Conservation (phyloP, 106 monocot species). For the Dendrobium catenatum region DNA sequence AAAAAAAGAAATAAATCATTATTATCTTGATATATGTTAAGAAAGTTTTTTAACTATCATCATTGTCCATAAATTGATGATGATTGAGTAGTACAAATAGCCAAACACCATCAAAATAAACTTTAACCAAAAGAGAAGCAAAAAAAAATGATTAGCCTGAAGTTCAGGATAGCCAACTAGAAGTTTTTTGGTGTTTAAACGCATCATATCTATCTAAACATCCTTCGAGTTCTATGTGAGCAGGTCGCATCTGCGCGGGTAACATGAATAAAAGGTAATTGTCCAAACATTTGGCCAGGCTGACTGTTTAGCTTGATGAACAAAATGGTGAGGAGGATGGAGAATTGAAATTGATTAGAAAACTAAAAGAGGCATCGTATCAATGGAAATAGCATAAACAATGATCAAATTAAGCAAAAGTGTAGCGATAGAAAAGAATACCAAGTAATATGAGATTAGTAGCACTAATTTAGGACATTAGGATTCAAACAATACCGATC, state of each 20-base stretch:
- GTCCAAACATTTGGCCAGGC: not conserved
- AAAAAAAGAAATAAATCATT: not conserved
- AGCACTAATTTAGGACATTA: not conserved
- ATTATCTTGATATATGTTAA: not conserved
- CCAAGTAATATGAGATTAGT: not conserved
- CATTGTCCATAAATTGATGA: not conserved
- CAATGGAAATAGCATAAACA: not conserved
- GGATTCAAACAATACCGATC: slow-evolving; percentile 34
- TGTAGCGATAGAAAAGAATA: not conserved
- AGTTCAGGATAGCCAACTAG: not conserved
- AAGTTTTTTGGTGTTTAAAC: not conserved
- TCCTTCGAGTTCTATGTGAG: too few species aligned
- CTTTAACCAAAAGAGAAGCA: not conserved
- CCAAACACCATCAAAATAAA: not conserved
- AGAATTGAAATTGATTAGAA: not conserved
- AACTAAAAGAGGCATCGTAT: not conserved
- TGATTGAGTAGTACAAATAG: not conserved
- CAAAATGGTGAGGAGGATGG: not conserved
- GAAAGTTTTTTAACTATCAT: not conserved
- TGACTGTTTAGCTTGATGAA: not conserved
- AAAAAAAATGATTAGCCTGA: not conserved
- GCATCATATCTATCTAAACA: too few species aligned
- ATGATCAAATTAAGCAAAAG: not conserved
- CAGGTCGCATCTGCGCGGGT: too few species aligned
- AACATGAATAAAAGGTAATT: too few species aligned